Evolutionary conservation across 106 monocot species (phyloP).

Genomic region (Cymbidium sinense): DNA sequence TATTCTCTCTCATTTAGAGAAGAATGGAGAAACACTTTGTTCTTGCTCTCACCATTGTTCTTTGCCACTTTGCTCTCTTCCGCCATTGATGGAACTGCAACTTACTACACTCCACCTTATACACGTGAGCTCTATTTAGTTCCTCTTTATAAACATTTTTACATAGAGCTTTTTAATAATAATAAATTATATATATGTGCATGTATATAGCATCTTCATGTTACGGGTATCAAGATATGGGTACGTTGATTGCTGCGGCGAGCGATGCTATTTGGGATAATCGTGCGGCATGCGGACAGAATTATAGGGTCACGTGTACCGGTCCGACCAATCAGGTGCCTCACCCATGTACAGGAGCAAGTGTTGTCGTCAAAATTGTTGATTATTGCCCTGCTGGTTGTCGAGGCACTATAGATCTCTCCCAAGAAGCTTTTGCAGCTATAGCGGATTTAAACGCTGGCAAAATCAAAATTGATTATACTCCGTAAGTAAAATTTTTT

Average conservation of each 20-base stretch:
- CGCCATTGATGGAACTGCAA: conserved; percentile 7
- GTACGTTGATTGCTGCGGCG: conserved; percentile 54
- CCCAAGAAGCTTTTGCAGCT: not conserved
- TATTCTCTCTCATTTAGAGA: not conserved
- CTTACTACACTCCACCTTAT: conserved; percentile 24
- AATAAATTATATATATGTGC: not conserved
- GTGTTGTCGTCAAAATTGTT: not conserved
- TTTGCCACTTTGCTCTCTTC: not conserved
- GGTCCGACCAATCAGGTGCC: not conserved
- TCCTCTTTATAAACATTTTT: not conserved
- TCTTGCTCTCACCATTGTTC: not conserved
- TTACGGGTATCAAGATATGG: conserved; percentile 26
- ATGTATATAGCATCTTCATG: conserved; percentile 26
- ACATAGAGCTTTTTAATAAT: too few species aligned
- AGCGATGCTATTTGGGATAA: conserved; percentile 36
- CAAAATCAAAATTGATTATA: not conserved
- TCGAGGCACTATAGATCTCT: not conserved
- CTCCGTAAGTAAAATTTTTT: not conserved
- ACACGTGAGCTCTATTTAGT: conserved; percentile 9
- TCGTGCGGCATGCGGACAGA: not conserved
- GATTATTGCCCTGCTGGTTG: not conserved
- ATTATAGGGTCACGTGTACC: not conserved
- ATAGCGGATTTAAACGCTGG: not conserved
- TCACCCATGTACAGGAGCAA: not conserved
- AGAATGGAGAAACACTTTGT: not conserved